phyloP scores from a whole-genome alignment of 2,329 filamentous ascomycete species.

The Alternaria sp. region DNA sequence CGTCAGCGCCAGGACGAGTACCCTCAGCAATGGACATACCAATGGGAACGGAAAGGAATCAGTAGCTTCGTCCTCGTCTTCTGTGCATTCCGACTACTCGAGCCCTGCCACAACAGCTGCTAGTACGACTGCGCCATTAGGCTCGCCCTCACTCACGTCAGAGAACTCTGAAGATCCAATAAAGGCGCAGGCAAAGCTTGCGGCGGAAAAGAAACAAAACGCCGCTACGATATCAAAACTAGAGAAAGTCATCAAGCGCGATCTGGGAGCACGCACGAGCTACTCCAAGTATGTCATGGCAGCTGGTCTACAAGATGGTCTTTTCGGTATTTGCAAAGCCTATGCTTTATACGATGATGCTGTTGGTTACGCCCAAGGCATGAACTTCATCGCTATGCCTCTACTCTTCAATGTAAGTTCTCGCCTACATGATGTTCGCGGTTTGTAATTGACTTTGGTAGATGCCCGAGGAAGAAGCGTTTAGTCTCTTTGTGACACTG shows the following conservation, averaged over 20 bases:
- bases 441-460: constrained; percentile 70
- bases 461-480: constrained; percentile 98
- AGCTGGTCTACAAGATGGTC: constrained; percentile 87
- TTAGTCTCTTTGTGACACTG: constrained; percentile 87
- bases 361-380: constrained; percentile 96
- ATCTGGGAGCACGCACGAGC: constrained; percentile 90
- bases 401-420: constrained; percentile 83
- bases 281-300: constrained; percentile 96
- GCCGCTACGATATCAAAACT: constrained; percentile 76
- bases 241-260: constrained; percentile 89
- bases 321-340: constrained; percentile 96
- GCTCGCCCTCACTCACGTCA: constrained; percentile 65
- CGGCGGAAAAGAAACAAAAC: constrained; percentile 78
- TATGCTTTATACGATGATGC: constrained; percentile 95
- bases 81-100: constrained; percentile 80
- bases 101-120: constrained; percentile 64
- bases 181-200: constrained; percentile 70
- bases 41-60: constrained; percentile 70
- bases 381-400: constrained; percentile 99
- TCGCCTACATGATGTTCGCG: constrained; percentile 50
- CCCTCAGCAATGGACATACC: constrained; percentile 58
- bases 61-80: constrained; percentile 80
- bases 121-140: constrained; percentile 45
- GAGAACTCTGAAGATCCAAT: constrained; percentile 64
- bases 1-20: constrained; percentile 30